A percentile compares a stretch with the other conserved stretches of the same genome.
Conservation (phyloP, 2,329 filamentous ascomycete species). For the Dactylonectria macrodidyma region DNA sequence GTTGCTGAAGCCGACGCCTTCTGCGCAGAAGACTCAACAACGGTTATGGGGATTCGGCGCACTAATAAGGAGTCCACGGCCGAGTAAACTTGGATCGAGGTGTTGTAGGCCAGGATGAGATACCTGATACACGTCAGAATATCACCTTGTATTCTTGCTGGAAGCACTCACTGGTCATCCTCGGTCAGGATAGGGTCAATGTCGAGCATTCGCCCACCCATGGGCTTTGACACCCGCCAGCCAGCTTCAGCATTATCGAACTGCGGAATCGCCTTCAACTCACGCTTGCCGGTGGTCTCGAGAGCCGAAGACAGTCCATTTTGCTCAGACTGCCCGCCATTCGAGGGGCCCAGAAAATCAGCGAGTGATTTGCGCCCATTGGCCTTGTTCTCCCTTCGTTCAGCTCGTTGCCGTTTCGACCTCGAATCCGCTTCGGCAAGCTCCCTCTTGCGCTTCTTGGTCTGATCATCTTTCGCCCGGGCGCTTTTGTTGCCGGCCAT, state of each 20-base stretch:
- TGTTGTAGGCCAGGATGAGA: constrained; percentile 82
- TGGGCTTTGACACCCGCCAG: constrained; percentile 75
- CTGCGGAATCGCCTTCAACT: constrained; percentile 46
- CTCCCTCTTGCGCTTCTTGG: constrained; percentile 65
- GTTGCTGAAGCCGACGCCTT: constrained; percentile 47
- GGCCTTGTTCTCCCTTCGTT: constrained; percentile 48
- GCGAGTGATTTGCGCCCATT: constrained; percentile 43
- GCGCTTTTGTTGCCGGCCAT: constrained; percentile 55
- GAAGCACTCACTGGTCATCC: constrained; percentile 70
- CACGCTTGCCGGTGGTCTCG: constrained; percentile 36
- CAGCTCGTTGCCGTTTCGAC: constrained; percentile 58
- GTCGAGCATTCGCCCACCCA: constrained; percentile 76
- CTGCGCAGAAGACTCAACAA: constrained; percentile 46
- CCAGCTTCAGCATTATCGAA: constrained; percentile 53
- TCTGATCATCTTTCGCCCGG: constrained; percentile 54
- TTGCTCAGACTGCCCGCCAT: constrained; percentile 34
- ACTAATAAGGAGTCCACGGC: constrained; percentile 85
- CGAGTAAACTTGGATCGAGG: constrained; percentile 85
- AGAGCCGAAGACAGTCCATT: constrained; percentile 38
- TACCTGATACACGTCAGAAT: constrained; percentile 64
- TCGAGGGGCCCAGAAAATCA: constrained; percentile 18
- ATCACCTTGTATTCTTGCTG: not conserved
- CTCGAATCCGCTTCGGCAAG: constrained; percentile 57
- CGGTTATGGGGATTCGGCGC: constrained; percentile 74
- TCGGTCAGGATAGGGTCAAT: constrained; percentile 74